Evolutionary conservation across 192 early-diverging fungal species (phyloP).

Genomic region (Backusella australiensis): DNA sequence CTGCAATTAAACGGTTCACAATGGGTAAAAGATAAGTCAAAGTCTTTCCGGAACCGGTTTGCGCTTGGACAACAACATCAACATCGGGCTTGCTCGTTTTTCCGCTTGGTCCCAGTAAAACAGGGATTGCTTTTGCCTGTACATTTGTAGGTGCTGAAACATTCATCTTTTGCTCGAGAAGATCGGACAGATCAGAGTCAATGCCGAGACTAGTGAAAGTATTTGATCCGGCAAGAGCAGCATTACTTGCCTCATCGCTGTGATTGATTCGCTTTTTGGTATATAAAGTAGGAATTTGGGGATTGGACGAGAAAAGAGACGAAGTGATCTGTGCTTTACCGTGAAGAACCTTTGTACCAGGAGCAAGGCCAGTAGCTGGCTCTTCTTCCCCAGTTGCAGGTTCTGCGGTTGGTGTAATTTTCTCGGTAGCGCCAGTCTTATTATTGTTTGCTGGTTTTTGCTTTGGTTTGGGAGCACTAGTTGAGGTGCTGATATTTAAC

Average conservation of each 20-base stretch:
- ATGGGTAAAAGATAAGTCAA: slow-evolving; percentile 93
- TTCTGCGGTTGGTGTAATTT: slow-evolving; percentile 4
- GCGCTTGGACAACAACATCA: slow-evolving; percentile 91
- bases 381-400: slow-evolving; percentile 9
- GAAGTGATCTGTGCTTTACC: slow-evolving; percentile 71
- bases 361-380: slow-evolving; percentile 19
- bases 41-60: slow-evolving; percentile 98
- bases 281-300: slow-evolving; percentile 37
- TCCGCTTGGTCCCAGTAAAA: slow-evolving; percentile 55
- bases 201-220: slow-evolving; percentile 81
- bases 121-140: slow-evolving; percentile 83
- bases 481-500: slow-evolving; percentile 56
- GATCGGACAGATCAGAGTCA: slow-evolving; percentile 62
- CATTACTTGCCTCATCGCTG: slow-evolving; percentile 45
- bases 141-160: slow-evolving; percentile 86
- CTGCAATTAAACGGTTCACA: slow-evolving; percentile 77
- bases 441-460: slow-evolving; percentile 39
- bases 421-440: slow-evolving; percentile 12
- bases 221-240: slow-evolving; percentile 42
- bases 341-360: slow-evolving; percentile 38
- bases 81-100: slow-evolving; percentile 44
- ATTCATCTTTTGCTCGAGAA: slow-evolving; percentile 69
- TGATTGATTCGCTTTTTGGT: slow-evolving; percentile 21
- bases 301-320: slow-evolving; percentile 81
- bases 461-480: slow-evolving; percentile 18